These are phyloP conservation scores for Zymoseptoria passerinii DNA, from an alignment of 2,329 filamentous ascomycete species.

Conservation along the genomic window DNA sequence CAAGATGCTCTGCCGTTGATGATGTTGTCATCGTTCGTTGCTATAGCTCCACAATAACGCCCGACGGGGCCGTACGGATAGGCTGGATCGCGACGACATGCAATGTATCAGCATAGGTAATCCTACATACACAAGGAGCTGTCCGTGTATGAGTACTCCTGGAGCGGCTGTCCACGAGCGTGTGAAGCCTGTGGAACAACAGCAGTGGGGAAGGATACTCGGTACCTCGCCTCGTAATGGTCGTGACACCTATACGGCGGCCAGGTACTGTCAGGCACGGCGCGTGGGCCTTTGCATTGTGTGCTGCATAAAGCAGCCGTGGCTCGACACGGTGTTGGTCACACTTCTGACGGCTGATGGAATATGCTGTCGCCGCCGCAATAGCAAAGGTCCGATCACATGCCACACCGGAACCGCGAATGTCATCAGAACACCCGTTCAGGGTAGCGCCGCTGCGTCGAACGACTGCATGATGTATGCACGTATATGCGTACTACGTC, in stretches of 20 bases:
- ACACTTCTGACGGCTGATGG: not conserved
- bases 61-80: not conserved
- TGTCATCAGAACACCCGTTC: conserved; percentile 9
- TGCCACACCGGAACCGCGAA: conserved; percentile 4
- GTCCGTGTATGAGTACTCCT: not conserved
- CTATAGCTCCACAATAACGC: not conserved
- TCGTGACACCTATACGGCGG: not conserved
- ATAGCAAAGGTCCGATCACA: conserved; percentile 6
- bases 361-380: not conserved
- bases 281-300: conserved; percentile 1
- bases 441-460: conserved; percentile 15
- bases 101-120: not conserved
- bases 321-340: not conserved
- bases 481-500: conserved; percentile 1
- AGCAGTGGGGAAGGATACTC: not conserved
- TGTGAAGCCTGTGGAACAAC: not conserved
- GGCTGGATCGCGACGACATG: not conserved
- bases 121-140: not conserved
- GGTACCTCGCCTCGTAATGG: not conserved
- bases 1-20: not conserved
- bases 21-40: not conserved
- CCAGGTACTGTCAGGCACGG: conserved; percentile 15
- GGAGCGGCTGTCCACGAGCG: not conserved
- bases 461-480: conserved; percentile 13
- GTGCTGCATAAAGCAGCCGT: not conserved